These are phyloP conservation scores for Bryoerythrophyllum caledonicum DNA, from an alignment of 225 moss, liverwort and hornwort genomes.

Conservation along the genomic window DNA sequence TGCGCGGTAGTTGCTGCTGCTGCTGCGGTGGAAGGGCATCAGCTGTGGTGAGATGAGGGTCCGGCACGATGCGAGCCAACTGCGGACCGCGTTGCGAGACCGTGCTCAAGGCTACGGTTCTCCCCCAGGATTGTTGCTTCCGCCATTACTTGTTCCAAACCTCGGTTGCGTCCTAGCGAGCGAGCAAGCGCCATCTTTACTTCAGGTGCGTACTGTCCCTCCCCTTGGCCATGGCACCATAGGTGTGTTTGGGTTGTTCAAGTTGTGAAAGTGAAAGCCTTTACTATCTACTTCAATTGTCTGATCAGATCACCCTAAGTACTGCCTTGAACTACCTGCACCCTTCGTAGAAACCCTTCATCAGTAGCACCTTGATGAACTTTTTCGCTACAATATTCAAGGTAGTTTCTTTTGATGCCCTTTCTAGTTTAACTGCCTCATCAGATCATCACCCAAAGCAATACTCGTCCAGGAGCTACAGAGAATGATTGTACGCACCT, in stretches of 20 bases:
- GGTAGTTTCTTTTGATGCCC: too few species aligned
- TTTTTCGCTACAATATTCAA: too few species aligned
- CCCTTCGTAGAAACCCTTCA: background rate
- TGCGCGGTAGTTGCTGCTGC: background rate
- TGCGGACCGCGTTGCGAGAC: conserved; percentile 28
- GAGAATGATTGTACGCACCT: too few species aligned
- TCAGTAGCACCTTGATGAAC: background rate
- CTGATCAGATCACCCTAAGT: background rate
- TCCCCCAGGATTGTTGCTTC: conserved; percentile 31
- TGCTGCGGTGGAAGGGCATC: background rate
- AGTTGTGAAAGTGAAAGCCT: background rate
- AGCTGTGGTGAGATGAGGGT: conserved; percentile 8
- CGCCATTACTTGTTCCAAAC: conserved; percentile 32
- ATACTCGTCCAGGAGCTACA: too few species aligned
- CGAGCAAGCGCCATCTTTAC: background rate
- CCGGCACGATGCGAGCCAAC: conserved; percentile 24
- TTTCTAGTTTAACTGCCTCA: too few species aligned
- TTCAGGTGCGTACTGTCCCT: background rate
- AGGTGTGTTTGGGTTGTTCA: background rate
- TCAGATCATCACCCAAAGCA: too few species aligned
- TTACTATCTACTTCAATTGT: background rate
- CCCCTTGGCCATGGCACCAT: background rate
- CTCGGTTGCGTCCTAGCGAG: background rate
- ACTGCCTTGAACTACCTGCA: background rate
- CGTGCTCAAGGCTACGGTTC: conserved; percentile 25